These are phyloP conservation scores for Stephanodiscus triporus DNA, from an alignment of 108 stramenopile genomes.

Conservation along the genomic window DNA sequence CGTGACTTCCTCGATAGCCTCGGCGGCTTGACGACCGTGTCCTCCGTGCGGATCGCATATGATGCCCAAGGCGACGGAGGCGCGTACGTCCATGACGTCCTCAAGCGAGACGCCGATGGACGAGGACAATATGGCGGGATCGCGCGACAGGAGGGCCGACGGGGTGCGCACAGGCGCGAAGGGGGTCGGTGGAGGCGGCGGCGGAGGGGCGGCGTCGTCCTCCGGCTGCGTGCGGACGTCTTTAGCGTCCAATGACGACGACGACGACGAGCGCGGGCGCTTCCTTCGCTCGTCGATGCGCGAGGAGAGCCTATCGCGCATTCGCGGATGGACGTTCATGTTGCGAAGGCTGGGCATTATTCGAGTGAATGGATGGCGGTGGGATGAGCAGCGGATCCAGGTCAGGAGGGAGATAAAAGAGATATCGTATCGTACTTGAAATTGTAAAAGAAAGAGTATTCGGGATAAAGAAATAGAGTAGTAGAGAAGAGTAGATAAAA, in stretches of 20 bases:
- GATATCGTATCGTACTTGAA: too few species aligned
- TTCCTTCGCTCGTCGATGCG: constrained; percentile 6
- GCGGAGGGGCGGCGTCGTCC: not conserved
- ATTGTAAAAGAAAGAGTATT: too few species aligned
- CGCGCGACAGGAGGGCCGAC: constrained; percentile 48
- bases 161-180: constrained; percentile 40
- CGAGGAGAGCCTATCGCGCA: constrained; percentile 15
- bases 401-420: too few species aligned
- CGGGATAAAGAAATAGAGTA: too few species aligned
- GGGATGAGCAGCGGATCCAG: too few species aligned
- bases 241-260: not conserved
- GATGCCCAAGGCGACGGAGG: constrained; percentile 18
- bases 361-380: not conserved
- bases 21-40: constrained; percentile 18
- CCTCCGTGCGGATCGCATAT: constrained; percentile 29
- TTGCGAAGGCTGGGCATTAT: constrained; percentile 41
- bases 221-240: not conserved
- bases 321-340: constrained; percentile 17
- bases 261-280: constrained; percentile 12
- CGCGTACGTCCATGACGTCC: constrained; percentile 21
- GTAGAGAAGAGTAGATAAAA: too few species aligned
- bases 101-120: constrained; percentile 15
- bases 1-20: constrained; percentile 10
- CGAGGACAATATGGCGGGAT: constrained; percentile 24
- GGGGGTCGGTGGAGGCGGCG: constrained; percentile 4